Conservation (phyloP, 257 asterid species). For the Nicotiana undulata region DNA sequence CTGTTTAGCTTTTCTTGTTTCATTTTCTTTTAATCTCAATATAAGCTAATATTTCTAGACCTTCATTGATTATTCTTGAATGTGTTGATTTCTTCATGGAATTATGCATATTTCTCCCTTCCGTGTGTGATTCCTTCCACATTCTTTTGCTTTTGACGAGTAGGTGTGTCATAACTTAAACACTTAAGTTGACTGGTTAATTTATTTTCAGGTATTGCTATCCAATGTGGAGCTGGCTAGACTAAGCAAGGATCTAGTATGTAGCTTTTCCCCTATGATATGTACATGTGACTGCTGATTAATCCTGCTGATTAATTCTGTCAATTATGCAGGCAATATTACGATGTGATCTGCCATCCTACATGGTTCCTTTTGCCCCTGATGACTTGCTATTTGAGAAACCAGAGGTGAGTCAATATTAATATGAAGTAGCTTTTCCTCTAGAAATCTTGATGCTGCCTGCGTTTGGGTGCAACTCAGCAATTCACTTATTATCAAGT, state of each 20-base stretch:
- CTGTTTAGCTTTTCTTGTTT: not conserved
- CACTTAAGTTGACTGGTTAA: constrained; percentile 10
- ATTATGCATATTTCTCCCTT: not conserved
- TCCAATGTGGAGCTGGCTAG: constrained; percentile 81
- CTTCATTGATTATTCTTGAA: not conserved
- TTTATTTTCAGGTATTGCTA: constrained; percentile 50
- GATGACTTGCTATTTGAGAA: constrained; percentile 56
- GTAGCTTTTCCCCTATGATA: not conserved
- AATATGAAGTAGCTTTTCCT: not conserved
- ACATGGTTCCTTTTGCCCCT: constrained; percentile 86
- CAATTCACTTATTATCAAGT: not conserved
- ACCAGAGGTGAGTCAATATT: constrained; percentile 66
- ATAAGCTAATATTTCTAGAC: not conserved
- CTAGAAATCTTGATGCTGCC: not conserved
- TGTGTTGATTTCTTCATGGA: constrained; percentile 2
- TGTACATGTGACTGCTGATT: not conserved
- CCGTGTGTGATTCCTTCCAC: not conserved
- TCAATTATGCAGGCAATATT: constrained; percentile 59
- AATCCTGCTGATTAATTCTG: not conserved
- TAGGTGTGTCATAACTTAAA: not conserved
- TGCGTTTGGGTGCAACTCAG: not conserved
- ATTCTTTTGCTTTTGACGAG: not conserved
- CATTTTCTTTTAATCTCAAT: not conserved
- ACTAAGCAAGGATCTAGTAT: constrained; percentile 77
- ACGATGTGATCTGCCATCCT: constrained; percentile 88